phyloP scores from a whole-genome alignment of 139 green algal species.

The Chlorella sp. region DNA sequence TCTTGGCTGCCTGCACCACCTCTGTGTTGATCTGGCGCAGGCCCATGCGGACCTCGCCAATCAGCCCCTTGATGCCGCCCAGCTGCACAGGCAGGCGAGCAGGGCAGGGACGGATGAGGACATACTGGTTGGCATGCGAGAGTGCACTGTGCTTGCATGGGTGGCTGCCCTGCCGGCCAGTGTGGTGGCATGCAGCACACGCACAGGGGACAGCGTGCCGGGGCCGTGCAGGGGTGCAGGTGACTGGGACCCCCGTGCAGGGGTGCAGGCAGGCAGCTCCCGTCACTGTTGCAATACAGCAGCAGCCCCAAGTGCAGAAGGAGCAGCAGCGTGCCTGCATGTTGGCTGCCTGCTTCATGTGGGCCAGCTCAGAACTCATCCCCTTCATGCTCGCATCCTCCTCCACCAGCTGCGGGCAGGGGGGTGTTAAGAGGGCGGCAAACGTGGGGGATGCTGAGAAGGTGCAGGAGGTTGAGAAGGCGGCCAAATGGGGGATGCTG shows the following conservation, averaged over 20 bases:
- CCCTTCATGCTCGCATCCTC: slow-evolving; percentile 39
- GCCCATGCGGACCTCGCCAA: slow-evolving; percentile 62
- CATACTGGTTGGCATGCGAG: too few relatives aligned
- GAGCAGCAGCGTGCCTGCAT: slow-evolving; percentile 52
- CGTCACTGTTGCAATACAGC: background rate
- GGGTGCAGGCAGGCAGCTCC: too few relatives aligned
- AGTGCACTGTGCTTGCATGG: too few relatives aligned
- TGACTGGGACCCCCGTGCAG: too few relatives aligned
- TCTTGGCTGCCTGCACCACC: slow-evolving; percentile 41
- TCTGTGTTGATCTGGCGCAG: slow-evolving; percentile 51
- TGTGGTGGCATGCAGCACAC: too few relatives aligned
- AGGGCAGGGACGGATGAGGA: background rate
- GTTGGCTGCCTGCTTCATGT: slow-evolving; percentile 59
- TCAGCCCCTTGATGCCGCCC: slow-evolving; percentile 47
- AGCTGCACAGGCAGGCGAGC: slow-evolving; percentile 47
- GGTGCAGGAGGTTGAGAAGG: too few relatives aligned
- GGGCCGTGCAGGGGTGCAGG: background rate
- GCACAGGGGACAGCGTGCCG: background rate
- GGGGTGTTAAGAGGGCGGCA: too few relatives aligned
- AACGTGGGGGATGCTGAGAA: too few relatives aligned
- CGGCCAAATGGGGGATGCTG: too few relatives aligned
- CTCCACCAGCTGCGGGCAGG: slow-evolving; percentile 8
- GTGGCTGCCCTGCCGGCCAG: too few relatives aligned
- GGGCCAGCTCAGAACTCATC: slow-evolving; percentile 54
- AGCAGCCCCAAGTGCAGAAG: background rate